Percentiles rank a stretch among this genome's conserved stretches.
Conservation (phyloP, 192 early-diverging fungal species). For the Coemansia sp. region DNA sequence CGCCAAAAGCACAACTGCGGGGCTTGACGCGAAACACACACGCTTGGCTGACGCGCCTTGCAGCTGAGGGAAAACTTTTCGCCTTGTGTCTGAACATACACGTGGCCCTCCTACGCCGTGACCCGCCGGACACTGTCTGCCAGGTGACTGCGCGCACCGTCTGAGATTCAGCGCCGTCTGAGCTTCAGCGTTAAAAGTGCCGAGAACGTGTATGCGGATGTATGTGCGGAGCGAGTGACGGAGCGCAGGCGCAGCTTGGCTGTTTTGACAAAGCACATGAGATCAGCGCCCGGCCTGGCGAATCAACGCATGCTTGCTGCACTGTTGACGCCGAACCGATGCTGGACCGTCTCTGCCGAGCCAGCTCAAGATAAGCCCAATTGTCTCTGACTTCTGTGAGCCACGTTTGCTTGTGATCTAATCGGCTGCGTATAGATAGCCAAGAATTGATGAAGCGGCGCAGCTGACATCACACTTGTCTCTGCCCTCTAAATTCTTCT, state of each 20-base stretch:
- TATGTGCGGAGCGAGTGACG: not conserved
- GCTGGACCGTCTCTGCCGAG: slow-evolving; percentile 26
- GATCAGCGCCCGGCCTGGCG: slow-evolving; percentile 10
- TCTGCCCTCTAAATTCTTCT: not conserved
- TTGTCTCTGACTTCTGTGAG: not conserved
- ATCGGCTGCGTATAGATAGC: not conserved
- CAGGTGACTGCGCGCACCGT: not conserved
- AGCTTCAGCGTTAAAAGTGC: not conserved
- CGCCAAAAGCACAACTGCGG: not conserved
- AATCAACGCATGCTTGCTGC: slow-evolving; percentile 8
- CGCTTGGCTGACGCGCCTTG: slow-evolving; percentile 1
- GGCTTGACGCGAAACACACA: slow-evolving; percentile 10
- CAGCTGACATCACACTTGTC: not conserved
- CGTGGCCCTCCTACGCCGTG: slow-evolving; percentile 1
- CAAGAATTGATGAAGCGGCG: not conserved
- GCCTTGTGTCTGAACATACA: slow-evolving; percentile 1
- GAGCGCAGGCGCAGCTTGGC: not conserved
- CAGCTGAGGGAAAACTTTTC: slow-evolving; percentile 2
- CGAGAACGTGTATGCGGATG: slow-evolving; percentile 1
- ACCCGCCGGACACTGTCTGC: not conserved
- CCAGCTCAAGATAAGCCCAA: not conserved
- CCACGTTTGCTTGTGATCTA: not conserved
- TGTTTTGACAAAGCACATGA: slow-evolving; percentile 1
- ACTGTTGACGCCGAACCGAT: slow-evolving; percentile 11
- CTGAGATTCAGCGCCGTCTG: not conserved